Conservation (phyloP, 805 yeast species). For the Kazachstania taianensis region DNA sequence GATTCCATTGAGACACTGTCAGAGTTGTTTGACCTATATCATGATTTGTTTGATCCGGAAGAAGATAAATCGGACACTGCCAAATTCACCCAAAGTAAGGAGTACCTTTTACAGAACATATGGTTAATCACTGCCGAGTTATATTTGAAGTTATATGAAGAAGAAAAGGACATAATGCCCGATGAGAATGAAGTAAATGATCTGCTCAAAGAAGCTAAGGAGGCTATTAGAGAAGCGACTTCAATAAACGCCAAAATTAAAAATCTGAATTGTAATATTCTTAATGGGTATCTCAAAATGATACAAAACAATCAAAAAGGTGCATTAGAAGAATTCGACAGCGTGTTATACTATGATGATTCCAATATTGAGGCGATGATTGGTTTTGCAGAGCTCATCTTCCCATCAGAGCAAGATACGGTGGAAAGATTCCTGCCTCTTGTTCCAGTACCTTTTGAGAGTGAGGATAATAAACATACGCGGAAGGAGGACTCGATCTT, state of each 20-base stretch:
- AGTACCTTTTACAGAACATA: slow-evolving; percentile 42
- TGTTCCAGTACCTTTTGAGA: background rate
- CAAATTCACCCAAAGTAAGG: slow-evolving; percentile 10
- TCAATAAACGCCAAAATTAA: slow-evolving; percentile 37
- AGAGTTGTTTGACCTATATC: slow-evolving; percentile 51
- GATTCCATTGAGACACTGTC: slow-evolving; percentile 56
- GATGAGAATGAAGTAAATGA: background rate
- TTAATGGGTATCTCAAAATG: slow-evolving; percentile 25
- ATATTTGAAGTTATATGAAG: slow-evolving; percentile 39
- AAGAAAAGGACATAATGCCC: background rate
- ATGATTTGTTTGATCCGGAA: slow-evolving; percentile 34
- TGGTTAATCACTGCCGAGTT: slow-evolving; percentile 71
- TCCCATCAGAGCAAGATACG: slow-evolving; percentile 25
- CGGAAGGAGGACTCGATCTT: slow-evolving; percentile 25
- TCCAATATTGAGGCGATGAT: slow-evolving; percentile 42
- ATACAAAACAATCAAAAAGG: slow-evolving; percentile 33
- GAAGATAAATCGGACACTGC: slow-evolving; percentile 1
- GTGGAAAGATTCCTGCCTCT: slow-evolving; percentile 1
- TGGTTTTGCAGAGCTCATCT: slow-evolving; percentile 43
- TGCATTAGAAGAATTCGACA: slow-evolving; percentile 57
- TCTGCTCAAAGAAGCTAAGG: slow-evolving; percentile 47
- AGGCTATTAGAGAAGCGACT: slow-evolving; percentile 65
- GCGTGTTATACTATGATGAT: slow-evolving; percentile 42
- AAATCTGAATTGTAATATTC: slow-evolving; percentile 22
- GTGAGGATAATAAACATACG: background rate